phyloP scores from a whole-genome alignment of 306 rosid genomes.

The Leucaena leucocephala region DNA sequence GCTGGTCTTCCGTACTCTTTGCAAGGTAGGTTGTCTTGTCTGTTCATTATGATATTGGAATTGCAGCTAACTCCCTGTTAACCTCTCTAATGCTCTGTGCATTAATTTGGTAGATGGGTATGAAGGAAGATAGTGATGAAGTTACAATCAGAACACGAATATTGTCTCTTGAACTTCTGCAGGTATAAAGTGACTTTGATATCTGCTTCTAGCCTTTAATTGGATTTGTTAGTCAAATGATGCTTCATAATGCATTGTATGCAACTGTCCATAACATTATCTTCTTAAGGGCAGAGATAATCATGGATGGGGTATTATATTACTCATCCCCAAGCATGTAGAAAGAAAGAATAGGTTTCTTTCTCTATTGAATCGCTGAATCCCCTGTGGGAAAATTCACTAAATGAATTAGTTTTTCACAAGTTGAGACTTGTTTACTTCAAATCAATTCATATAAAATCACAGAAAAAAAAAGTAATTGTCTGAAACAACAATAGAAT shows the following conservation, averaged over 20 bases:
- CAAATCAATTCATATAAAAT: neutral
- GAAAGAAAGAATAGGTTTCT: neutral
- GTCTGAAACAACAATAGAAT: neutral
- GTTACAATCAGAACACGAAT: constrained; percentile 91
- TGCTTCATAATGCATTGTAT: neutral
- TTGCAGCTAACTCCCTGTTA: constrained; percentile 34
- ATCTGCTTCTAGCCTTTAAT: constrained; percentile 28
- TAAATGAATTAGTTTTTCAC: neutral
- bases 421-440: neutral
- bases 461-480: neutral
- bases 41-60: constrained; percentile 27
- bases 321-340: neutral
- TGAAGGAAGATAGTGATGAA: constrained; percentile 97
- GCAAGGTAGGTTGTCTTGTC: constrained; percentile 81
- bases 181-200: constrained; percentile 57
- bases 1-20: constrained; percentile 93
- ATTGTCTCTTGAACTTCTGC: constrained; percentile 98
- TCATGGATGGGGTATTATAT: neutral
- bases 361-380: neutral
- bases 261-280: neutral
- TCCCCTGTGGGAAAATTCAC: neutral
- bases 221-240: constrained; percentile 6
- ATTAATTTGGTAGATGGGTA: constrained; percentile 81
- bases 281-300: neutral
- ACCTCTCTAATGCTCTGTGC: constrained; percentile 33